Evolutionary conservation across 2,329 filamentous ascomycete species (phyloP).

Genomic region (Leptographium radiaticola): DNA sequence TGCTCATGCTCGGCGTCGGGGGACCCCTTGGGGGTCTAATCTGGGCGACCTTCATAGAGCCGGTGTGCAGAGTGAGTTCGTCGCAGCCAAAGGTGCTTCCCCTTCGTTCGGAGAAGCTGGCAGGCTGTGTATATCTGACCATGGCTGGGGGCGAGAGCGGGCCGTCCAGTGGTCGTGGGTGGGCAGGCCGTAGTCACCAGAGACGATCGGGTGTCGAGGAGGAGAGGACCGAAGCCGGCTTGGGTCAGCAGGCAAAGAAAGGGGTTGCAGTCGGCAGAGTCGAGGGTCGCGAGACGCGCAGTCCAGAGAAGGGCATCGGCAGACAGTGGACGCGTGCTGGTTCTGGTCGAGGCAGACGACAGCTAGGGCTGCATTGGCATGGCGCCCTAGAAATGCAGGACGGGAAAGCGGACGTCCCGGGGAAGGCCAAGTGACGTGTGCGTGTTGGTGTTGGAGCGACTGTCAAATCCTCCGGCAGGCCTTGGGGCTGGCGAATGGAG

Average conservation of each 20-base stretch:
- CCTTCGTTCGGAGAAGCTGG: constrained; percentile 49
- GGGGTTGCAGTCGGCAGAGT: background rate
- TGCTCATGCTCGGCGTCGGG: constrained; percentile 51
- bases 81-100: constrained; percentile 42
- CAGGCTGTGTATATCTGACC: constrained; percentile 32
- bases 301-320: background rate
- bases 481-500: no score
- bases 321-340: background rate
- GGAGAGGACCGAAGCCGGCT: background rate
- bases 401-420: background rate
- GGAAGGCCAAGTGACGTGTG: background rate
- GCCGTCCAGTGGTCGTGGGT: background rate
- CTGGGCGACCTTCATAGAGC: constrained; percentile 36
- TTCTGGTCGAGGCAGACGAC: background rate
- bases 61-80: constrained; percentile 40
- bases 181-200: background rate
- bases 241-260: background rate
- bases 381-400: background rate
- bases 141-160: constrained; percentile 15
- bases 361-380: constrained; percentile 3
- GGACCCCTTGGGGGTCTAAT: constrained; percentile 40
- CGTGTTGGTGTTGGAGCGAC: background rate
- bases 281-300: background rate
- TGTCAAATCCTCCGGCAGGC: no score
- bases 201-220: background rate